Evolutionary conservation across 352 stramenopile species (phyloP).

Genomic region (Pythium sukuiense): DNA sequence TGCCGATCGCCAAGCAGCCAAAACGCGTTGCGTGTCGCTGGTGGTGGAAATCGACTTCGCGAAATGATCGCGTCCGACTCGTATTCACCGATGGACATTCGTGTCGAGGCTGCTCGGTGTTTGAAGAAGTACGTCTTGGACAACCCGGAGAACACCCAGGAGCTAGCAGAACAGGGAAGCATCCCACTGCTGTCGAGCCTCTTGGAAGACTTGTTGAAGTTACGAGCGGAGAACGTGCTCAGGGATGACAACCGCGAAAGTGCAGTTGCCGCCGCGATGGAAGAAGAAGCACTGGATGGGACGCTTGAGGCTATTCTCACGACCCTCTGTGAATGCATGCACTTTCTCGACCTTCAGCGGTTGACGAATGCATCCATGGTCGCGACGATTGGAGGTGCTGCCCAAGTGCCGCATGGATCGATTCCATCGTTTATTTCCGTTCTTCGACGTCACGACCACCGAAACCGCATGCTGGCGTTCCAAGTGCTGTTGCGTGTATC

Average conservation of each 20-base stretch:
- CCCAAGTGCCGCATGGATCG: conserved; percentile 53
- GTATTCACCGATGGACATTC: conserved; percentile 46
- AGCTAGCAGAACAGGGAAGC: conserved; percentile 57
- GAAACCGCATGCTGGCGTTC: conserved; percentile 70
- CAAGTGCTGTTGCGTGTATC: conserved; percentile 69
- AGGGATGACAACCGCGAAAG: conserved; percentile 12
- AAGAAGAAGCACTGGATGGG: conserved; percentile 63
- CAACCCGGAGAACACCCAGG: conserved; percentile 69
- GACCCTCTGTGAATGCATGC: conserved; percentile 75
- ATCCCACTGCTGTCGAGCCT: conserved; percentile 53
- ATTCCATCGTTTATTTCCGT: conserved; percentile 68
- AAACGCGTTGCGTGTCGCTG: conserved; percentile 62
- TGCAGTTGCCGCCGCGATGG: conserved; percentile 10
- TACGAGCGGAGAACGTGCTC: conserved; percentile 37
- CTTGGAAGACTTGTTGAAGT: conserved; percentile 57
- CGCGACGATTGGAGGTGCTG: conserved; percentile 40
- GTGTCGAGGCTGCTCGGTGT: conserved; percentile 68
- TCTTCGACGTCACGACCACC: conserved; percentile 54
- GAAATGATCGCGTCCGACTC: conserved; percentile 63
- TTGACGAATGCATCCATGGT: conserved; percentile 17
- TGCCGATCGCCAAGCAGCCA: conserved; percentile 66
- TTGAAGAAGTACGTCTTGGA: conserved; percentile 74
- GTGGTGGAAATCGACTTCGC: conserved; percentile 45
- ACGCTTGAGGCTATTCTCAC: conserved; percentile 73
- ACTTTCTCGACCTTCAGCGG: conserved; percentile 42